Evolutionary conservation across 768 basidiomycete genomes (phyloP), one percentile per base, ranked within the genome.

Genomic region (Lyophyllum semitale): DNA sequence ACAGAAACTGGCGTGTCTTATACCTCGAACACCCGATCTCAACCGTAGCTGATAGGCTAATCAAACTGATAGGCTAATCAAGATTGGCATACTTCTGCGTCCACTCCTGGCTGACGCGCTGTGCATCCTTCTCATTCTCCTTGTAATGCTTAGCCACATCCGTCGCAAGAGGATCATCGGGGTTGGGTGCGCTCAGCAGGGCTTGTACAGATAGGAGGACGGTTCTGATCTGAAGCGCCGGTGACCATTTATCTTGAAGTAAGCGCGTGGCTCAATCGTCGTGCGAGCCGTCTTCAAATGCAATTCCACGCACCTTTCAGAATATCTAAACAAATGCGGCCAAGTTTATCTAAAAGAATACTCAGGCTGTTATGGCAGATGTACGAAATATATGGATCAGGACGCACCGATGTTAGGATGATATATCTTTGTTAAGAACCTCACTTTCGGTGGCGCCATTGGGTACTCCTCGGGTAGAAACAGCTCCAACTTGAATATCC

Each of bases 401-500:
- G 44, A 73, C 91, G 66, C 68, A 97, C 96, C 96, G 75, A 99
- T 99, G 72, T 99, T 99, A 45, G 97, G 95, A 73, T 98, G 95
- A 78, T 96, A 95, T 78, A 98, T 96, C 87, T 95, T 95, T 53
- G 95, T 97, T 63, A 97, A 77, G 77, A 96, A 98, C 62, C 96
- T 83, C 54, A 99, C 97, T 75, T 99, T 99, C 22, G 97, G 97
- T 0, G 97, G 96, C 47, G 90, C 91, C 97, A 99, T 99, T 1
- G 97, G 97, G 74, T 99, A 99, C 72, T 98, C 97, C 73, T 98
- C 97, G 4, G 97, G 97, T 25, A 99, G 79, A 77, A 98, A 99
- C 41, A 99, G 79, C 73, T 99, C 97, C n/a, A 98, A 82, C 64
- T 88, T 90, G 77, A 98, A 98, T 18, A 91, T 78, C 20, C 96